Percentiles rank a stretch among this genome's conserved stretches.
phyloP scores from a whole-genome alignment of 2,329 filamentous ascomycete species.

The Monosporascus ibericus region DNA sequence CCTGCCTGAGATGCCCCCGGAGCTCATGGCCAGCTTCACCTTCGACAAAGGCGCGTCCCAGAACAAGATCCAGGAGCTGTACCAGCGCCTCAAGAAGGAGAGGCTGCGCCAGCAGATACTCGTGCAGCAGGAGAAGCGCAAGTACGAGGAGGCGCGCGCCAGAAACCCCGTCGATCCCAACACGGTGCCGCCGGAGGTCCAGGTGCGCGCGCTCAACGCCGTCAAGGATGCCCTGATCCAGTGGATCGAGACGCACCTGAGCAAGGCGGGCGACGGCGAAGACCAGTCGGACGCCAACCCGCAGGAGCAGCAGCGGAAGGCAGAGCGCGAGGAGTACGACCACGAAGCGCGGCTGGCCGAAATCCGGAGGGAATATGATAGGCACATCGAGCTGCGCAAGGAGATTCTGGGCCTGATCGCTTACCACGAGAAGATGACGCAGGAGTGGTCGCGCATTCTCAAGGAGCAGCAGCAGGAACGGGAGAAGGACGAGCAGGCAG shows the following conservation, averaged over 20 bases:
- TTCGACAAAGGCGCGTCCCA: constrained; percentile 32
- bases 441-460: constrained; percentile 4
- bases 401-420: constrained; percentile 37
- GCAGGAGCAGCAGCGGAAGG: constrained; percentile 5
- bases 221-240: constrained; percentile 55
- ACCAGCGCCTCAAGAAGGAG: constrained; percentile 50
- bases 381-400: constrained; percentile 45
- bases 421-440: constrained; percentile 14
- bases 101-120: constrained; percentile 53
- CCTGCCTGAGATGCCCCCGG: constrained; percentile 46
- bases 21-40: constrained; percentile 44
- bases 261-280: constrained; percentile 39
- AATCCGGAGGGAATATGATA: constrained; percentile 48
- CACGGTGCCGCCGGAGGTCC: constrained; percentile 30
- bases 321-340: constrained; percentile 15
- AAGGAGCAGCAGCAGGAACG: constrained; percentile 5
- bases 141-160: constrained; percentile 42
- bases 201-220: constrained; percentile 46
- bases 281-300: constrained; percentile 15
- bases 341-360: constrained; percentile 36
- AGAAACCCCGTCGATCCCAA: constrained; percentile 30
- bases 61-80: constrained; percentile 39
- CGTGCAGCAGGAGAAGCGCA: constrained; percentile 49
- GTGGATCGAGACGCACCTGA: constrained; percentile 60
- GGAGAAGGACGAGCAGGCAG: constrained; percentile 7